These are phyloP conservation scores for Elongisporangium senticosum DNA, from an alignment of 352 stramenopile species.

Conservation along the genomic window DNA sequence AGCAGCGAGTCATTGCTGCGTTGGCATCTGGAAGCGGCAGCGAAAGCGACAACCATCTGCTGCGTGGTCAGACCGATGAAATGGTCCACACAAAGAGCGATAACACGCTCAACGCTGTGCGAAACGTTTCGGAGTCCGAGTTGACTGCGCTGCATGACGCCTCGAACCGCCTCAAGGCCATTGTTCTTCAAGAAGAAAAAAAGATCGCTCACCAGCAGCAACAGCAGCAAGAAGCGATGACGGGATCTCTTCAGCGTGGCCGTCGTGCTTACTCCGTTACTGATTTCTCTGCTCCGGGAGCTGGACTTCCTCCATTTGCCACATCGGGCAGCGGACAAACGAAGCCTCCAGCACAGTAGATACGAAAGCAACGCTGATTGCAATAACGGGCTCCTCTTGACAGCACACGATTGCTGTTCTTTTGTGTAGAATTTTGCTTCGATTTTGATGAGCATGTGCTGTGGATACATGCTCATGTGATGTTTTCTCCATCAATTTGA, in stretches of 20 bases:
- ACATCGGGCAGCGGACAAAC: neutral
- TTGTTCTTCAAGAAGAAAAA: conserved; percentile 49
- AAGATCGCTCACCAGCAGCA: conserved; percentile 23
- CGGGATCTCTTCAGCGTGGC: conserved; percentile 38
- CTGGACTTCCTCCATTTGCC: neutral
- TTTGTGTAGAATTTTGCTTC: neutral
- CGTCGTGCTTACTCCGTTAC: conserved; percentile 58
- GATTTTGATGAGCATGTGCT: neutral
- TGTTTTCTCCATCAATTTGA: neutral
- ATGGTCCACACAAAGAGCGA: conserved; percentile 66
- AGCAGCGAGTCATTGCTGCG: conserved; percentile 69
- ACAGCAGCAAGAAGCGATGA: conserved; percentile 25
- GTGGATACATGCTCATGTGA: neutral
- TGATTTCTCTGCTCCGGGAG: conserved; percentile 32
- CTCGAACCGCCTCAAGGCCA: conserved; percentile 52
- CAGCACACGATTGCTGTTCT: neutral
- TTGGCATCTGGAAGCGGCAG: conserved; percentile 43
- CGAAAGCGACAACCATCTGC: conserved; percentile 45
- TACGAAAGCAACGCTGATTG: neutral
- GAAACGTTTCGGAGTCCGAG: conserved; percentile 70
- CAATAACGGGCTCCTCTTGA: neutral
- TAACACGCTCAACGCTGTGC: conserved; percentile 51
- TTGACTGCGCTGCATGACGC: conserved; percentile 55
- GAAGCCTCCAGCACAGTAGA: neutral
- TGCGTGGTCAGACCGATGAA: conserved; percentile 30